Evolutionary conservation across 352 stramenopile species (phyloP).

Genomic region (Peronosclerospora sorghi): DNA sequence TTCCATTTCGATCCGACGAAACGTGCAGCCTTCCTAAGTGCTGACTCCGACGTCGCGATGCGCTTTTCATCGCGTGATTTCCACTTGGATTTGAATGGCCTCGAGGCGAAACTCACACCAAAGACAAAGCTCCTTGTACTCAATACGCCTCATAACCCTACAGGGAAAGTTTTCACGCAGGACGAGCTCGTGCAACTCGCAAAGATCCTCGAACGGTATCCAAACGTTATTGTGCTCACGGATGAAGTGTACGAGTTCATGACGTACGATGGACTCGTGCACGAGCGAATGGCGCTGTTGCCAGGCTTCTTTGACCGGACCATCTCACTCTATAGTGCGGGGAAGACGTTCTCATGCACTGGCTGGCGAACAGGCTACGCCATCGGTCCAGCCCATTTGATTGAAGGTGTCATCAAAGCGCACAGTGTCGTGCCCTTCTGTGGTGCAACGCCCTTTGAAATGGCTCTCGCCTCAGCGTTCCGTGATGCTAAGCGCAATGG

Average conservation of each 20-base stretch:
- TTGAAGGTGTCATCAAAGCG: conserved; percentile 58
- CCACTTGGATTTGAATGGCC: conserved; percentile 70
- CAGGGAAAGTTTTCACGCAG: conserved; percentile 94
- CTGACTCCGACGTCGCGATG: conserved; percentile 5
- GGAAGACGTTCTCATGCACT: conserved; percentile 91
- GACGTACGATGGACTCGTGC: conserved; percentile 67
- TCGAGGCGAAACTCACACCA: conserved; percentile 81
- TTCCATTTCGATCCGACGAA: conserved; percentile 49
- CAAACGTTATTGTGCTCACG: conserved; percentile 87
- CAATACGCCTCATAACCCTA: conserved; percentile 99
- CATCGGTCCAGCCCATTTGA: conserved; percentile 42
- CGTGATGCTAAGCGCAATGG: conserved; percentile 79
- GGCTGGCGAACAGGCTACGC: conserved; percentile 88
- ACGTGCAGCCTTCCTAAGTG: conserved; percentile 26
- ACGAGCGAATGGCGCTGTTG: conserved; percentile 67
- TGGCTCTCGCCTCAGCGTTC: conserved; percentile 86
- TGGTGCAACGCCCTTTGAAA: conserved; percentile 89
- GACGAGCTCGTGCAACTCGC: conserved; percentile 90
- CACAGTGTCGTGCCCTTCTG: conserved; percentile 89
- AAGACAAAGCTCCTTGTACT: conserved; percentile 93
- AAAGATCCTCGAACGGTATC: conserved; percentile 68
- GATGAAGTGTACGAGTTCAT: conserved; percentile 99
- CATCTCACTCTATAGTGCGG: conserved; percentile 88
- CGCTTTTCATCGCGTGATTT: conserved; percentile 68
- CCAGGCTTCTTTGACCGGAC: conserved; percentile 82